Conservation (phyloP, 257 asterid species). For the Pogostemon cablin region DNA sequence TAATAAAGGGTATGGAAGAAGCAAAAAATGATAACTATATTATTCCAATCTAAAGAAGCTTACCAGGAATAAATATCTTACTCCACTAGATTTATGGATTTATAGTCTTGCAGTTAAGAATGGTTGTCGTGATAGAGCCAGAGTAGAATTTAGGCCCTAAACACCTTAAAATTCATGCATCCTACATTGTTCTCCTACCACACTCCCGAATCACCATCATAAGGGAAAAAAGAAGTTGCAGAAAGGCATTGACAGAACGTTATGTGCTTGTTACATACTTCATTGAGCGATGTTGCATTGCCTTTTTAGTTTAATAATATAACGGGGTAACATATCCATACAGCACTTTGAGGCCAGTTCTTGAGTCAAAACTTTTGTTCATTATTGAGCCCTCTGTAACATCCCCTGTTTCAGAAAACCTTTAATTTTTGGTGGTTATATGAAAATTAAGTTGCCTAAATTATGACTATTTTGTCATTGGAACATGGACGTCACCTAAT, state of each 20-base stretch:
- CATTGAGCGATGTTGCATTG: slow-evolving; percentile 4
- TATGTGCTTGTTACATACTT: neutral
- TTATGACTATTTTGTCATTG: slow-evolving; percentile 4
- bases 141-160: slow-evolving; percentile 9
- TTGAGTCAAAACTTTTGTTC: neutral
- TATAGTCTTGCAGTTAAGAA: slow-evolving; percentile 11
- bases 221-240: neutral
- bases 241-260: neutral
- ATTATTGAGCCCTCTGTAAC: neutral
- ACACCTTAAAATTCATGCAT: neutral
- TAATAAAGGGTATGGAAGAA: neutral
- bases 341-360: neutral
- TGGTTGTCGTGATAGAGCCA: neutral
- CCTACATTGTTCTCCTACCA: neutral
- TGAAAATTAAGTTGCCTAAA: neutral
- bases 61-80: neutral
- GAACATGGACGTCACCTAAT: slow-evolving; percentile 12
- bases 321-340: neutral
- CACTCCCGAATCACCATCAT: slow-evolving; percentile 13
- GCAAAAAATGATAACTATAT: neutral
- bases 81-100: neutral
- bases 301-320: slow-evolving; percentile 1
- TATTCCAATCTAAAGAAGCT: neutral
- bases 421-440: neutral
- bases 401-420: slow-evolving; percentile 7